These are phyloP conservation scores for Fraxinus platypoda DNA, from an alignment of 305 asterid genomes.

Conservation along the genomic window DNA sequence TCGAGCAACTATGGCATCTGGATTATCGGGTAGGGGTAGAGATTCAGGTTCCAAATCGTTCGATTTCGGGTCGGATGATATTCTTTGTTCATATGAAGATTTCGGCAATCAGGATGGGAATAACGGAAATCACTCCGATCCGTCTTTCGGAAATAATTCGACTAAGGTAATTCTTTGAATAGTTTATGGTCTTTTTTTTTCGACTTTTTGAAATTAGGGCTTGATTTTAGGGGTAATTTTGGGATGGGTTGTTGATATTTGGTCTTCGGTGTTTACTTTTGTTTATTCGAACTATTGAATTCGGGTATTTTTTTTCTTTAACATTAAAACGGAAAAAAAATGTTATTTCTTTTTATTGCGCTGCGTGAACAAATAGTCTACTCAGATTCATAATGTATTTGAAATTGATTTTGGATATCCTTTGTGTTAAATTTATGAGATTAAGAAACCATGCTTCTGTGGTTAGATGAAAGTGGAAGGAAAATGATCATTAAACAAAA, in stretches of 20 bases:
- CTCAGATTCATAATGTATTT: background rate
- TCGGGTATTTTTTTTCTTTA: too few species aligned
- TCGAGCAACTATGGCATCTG: conserved; percentile 66
- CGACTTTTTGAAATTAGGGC: too few species aligned
- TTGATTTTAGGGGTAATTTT: too few species aligned
- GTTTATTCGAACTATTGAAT: background rate
- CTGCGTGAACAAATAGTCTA: background rate
- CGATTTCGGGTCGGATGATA: conserved; percentile 84
- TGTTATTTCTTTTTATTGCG: background rate
- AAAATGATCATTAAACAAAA: background rate
- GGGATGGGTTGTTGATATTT: background rate
- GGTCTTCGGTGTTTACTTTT: background rate
- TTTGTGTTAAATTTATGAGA: background rate
- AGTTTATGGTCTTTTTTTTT: too few species aligned
- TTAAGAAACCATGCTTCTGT: background rate
- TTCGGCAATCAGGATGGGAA: conserved; percentile 61
- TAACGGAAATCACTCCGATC: conserved; percentile 28
- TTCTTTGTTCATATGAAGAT: conserved; percentile 79
- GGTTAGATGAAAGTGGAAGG: background rate
- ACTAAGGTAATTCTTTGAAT: too few species aligned
- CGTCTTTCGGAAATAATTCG: too few species aligned
- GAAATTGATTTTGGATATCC: background rate
- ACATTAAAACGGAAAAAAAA: background rate
- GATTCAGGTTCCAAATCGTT: conserved; percentile 62
- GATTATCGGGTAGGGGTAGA: conserved; percentile 57